phyloP scores from a whole-genome alignment of 371 early-diverging fungal genomes.

The Mortierella sp. region DNA sequence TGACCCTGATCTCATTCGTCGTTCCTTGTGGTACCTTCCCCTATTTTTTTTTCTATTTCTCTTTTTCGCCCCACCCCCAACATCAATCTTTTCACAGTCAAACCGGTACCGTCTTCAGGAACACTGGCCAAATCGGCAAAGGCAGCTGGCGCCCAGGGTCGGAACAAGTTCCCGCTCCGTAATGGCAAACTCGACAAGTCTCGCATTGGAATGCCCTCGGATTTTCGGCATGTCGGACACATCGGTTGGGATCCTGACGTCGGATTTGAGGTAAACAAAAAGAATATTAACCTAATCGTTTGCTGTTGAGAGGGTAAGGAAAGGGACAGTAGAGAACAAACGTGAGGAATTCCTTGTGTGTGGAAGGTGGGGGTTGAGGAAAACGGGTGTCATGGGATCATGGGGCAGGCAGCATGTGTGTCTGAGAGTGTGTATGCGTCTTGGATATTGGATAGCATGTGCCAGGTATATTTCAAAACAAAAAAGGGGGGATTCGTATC shows the following conservation, averaged over 20 bases:
- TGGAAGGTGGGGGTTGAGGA: background rate
- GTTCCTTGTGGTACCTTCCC: background rate
- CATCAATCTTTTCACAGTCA: conserved; percentile 24
- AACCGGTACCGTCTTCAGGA: conserved; percentile 41
- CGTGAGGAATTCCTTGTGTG: no score
- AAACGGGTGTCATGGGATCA: conserved; percentile 3
- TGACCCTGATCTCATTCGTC: no score
- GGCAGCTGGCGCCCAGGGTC: conserved; percentile 30
- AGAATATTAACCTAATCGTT: no score
- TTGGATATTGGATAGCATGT: no score
- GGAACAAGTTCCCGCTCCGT: conserved; percentile 32
- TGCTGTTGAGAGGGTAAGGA: background rate
- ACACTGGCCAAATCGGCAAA: conserved; percentile 42
- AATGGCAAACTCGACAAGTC: conserved; percentile 75
- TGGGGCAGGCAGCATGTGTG: background rate
- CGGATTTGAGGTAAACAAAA: conserved; percentile 77
- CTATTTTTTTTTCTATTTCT: background rate
- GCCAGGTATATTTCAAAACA: background rate
- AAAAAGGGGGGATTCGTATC: background rate
- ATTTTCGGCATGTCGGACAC: conserved; percentile 85
- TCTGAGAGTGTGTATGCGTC: no score
- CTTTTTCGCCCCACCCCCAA: background rate
- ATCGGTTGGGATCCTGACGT: conserved; percentile 85
- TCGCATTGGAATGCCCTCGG: conserved; percentile 80
- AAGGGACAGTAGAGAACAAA: background rate